Evolutionary conservation across 345 rosid genomes (phyloP), one percentile per base, ranked within the genome.

Genomic region (Melaleuca quinquenervia): DNA sequence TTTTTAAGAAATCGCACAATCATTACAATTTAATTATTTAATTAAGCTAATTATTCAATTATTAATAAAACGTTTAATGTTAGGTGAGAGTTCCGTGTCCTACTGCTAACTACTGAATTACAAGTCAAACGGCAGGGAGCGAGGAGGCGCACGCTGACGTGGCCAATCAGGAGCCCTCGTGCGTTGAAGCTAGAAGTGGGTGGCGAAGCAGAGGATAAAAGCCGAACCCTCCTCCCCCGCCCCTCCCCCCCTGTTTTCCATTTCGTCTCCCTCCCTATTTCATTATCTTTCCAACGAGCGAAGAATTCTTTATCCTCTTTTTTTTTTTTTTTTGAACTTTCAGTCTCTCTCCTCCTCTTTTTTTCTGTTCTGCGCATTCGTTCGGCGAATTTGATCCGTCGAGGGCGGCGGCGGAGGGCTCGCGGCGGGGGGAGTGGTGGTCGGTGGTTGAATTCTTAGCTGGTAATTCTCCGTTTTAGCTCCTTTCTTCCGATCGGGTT

Each of bases 51-150:
- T 14, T 41, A 5, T n/a, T 51, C 8, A 32, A 27, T 82, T 41
- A 60, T 84, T 32, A 84, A 32, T 55, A 5, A 83, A 3, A 14
- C 5, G 24, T 32, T 64, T 8, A 58, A 18, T 5, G 82, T 64
- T 85, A 85, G 87, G 87, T 85, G 5, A 27, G 87, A 2, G 87
- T 55, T 48, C 83, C 84, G 84, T 3, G 86, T 70, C 86, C 86
- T 3, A 12, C 86, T 29, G 50, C 84, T 80, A 78, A 80, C 87
- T 8, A 26, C 87, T 21, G 75, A 10, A 85, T 78, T 29, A 20
- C 5, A 44, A 51, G 51, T 45, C 70, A 24, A 52, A 76, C 51
- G 41, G 41, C 45, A 11, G 76, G 6, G 75, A 16, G 74, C 56
- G 6, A 44, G 27, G 5, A 53, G 26, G 26, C 10, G 16, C n/a